These are phyloP conservation scores for Clathrus columnatus DNA, from an alignment of 768 basidiomycete genomes.

Conservation along the genomic window DNA sequence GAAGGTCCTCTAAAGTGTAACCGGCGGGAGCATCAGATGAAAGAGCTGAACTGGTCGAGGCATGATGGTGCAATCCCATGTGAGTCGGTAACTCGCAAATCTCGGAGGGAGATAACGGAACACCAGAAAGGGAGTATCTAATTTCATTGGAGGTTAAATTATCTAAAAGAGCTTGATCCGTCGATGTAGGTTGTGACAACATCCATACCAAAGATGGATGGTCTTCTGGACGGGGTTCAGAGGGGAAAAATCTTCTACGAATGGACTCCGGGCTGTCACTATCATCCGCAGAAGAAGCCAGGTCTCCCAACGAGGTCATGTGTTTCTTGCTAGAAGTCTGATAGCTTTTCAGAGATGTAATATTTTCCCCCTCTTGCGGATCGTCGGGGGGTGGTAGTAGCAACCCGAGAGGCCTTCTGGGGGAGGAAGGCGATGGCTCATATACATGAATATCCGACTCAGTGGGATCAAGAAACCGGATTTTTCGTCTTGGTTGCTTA, in stretches of 20 bases:
- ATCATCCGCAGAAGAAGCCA: conserved; percentile 43
- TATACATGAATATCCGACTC: conserved; percentile 76
- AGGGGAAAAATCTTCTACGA: conserved; percentile 73
- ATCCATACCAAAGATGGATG: conserved; percentile 84
- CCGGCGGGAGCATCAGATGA: conserved; percentile 56
- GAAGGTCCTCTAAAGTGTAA: conserved; percentile 81
- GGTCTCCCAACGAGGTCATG: background rate
- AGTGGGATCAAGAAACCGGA: conserved; percentile 70
- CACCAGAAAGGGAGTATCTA: conserved; percentile 31
- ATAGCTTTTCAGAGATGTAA: background rate
- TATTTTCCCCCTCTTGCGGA: conserved; percentile 1
- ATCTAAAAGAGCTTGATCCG: background rate
- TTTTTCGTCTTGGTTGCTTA: conserved; percentile 26
- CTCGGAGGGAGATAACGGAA: conserved; percentile 54
- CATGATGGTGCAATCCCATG: conserved; percentile 87
- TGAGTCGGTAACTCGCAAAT: conserved; percentile 64
- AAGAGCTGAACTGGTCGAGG: conserved; percentile 34
- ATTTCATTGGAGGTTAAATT: conserved; percentile 11
- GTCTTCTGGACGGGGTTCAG: conserved; percentile 40
- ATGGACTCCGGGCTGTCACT: conserved; percentile 66
- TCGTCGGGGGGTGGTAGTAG: conserved; percentile 40
- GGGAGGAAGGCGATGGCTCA: conserved; percentile 72
- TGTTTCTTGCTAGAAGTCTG: background rate
- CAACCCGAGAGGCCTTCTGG: conserved; percentile 43
- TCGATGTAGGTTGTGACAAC: conserved; percentile 19